phyloP scores from a whole-genome alignment of 805 yeast species.

The Ogataea dorogensis region DNA sequence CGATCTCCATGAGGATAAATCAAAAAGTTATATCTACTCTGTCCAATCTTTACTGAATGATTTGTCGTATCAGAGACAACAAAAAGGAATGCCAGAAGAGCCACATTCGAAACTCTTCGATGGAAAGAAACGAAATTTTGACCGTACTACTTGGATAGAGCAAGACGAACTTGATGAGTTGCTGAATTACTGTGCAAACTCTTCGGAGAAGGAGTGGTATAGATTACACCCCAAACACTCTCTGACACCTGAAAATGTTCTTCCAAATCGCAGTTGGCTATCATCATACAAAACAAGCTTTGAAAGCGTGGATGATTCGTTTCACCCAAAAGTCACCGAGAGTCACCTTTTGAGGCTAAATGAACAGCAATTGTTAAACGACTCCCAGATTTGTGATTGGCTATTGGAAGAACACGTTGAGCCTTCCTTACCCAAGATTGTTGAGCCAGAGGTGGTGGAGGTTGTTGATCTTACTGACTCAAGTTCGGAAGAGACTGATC shows the following conservation, averaged over 20 bases:
- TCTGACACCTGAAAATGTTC: slow-evolving; percentile 19
- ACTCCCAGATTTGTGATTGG: slow-evolving; percentile 15
- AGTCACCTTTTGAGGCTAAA: slow-evolving; percentile 6
- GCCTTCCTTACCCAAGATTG: neutral
- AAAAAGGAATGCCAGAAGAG: slow-evolving; percentile 36
- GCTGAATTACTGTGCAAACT: slow-evolving; percentile 30
- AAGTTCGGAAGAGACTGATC: slow-evolving; percentile 18
- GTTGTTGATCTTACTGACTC: slow-evolving; percentile 8
- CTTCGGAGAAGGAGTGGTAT: slow-evolving; percentile 26
- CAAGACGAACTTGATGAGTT: slow-evolving; percentile 36
- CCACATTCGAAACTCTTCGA: slow-evolving; percentile 29
- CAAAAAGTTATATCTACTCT: slow-evolving; percentile 36
- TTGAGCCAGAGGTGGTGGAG: slow-evolving; percentile 7
- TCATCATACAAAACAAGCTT: slow-evolving; percentile 33
- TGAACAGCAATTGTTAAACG: slow-evolving; percentile 6
- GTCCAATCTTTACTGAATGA: slow-evolving; percentile 63
- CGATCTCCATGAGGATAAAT: neutral
- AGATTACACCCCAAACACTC: slow-evolving; percentile 10
- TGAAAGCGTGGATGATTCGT: slow-evolving; percentile 24
- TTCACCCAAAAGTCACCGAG: slow-evolving; percentile 11
- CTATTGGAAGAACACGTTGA: slow-evolving; percentile 9
- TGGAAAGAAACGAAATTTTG: slow-evolving; percentile 24
- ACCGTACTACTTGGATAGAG: slow-evolving; percentile 41
- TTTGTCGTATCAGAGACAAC: slow-evolving; percentile 48
- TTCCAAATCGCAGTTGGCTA: slow-evolving; percentile 25